Evolutionary conservation across 2,329 filamentous ascomycete species (phyloP).

Genomic region (Pezizomycotina sp.): DNA sequence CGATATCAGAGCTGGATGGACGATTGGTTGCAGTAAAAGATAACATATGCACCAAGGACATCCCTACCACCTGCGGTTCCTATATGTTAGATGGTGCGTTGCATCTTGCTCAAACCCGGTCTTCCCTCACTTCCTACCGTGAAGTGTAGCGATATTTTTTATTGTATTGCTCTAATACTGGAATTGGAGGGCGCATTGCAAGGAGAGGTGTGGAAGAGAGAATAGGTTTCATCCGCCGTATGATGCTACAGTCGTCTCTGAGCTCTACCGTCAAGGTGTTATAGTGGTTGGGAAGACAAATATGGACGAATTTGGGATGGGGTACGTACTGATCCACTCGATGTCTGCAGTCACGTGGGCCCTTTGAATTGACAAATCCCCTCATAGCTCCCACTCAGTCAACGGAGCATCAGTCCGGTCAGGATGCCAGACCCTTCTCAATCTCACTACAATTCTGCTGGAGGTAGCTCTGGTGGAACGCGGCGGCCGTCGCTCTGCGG

Average conservation of each 20-base stretch:
- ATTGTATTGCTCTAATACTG: too few species aligned
- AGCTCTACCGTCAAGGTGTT: conserved; percentile 47
- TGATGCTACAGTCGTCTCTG: conserved; percentile 61
- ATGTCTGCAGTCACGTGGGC: neutral
- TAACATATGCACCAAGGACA: conserved; percentile 50
- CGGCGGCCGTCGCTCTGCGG: conserved; percentile 56
- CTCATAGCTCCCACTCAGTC: conserved; percentile 46
- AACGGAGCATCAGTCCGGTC: conserved; percentile 53
- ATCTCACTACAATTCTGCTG: conserved; percentile 42
- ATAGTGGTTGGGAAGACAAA: conserved; percentile 65
- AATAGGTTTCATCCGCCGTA: conserved; percentile 52
- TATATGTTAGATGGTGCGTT: conserved; percentile 24
- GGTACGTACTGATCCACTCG: conserved; percentile 28
- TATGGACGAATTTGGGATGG: conserved; percentile 94
- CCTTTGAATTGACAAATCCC: neutral
- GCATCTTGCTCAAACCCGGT: neutral
- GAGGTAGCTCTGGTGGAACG: conserved; percentile 91
- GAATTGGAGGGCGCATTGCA: conserved; percentile 12
- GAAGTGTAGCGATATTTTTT: too few species aligned
- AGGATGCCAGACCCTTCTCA: conserved; percentile 33
- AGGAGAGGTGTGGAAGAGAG: conserved; percentile 18
- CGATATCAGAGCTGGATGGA: conserved; percentile 31
- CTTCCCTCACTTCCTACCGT: too few species aligned
- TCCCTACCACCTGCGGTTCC: conserved; percentile 74
- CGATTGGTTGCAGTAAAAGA: conserved; percentile 52